These are phyloP conservation scores for Phlebiopsis flavidoalba DNA, from an alignment of 768 basidiomycete genomes.

Conservation along the genomic window DNA sequence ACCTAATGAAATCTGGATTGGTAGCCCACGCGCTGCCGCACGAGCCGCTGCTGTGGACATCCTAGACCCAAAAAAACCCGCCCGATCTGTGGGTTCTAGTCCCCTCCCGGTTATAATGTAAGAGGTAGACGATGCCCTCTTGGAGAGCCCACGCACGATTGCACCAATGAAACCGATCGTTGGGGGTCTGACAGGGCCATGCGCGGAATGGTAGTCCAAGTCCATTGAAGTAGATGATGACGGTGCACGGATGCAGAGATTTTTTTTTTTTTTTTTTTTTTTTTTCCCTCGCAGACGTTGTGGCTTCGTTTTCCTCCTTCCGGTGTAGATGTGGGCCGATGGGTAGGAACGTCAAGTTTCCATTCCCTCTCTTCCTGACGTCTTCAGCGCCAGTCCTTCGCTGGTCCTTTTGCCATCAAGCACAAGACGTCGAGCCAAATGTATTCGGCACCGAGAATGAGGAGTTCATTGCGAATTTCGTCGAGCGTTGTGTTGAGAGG, in stretches of 20 bases:
- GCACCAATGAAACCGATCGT: neutral
- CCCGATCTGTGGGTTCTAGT: neutral
- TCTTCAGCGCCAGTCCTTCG: neutral
- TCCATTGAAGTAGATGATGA: neutral
- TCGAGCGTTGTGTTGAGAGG: neutral
- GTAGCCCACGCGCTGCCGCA: neutral
- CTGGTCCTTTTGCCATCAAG: neutral
- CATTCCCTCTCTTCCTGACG: neutral
- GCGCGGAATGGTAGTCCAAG: neutral
- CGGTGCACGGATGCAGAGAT: too few relatives aligned
- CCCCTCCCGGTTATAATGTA: neutral
- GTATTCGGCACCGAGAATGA: neutral
- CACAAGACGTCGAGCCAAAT: neutral
- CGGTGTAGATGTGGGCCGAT: neutral
- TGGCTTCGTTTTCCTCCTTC: too few relatives aligned
- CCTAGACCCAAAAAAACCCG: too few relatives aligned
- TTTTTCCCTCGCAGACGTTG: too few relatives aligned
- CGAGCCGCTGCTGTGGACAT: neutral
- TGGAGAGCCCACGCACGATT: constrained; percentile 1
- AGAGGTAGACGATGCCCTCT: neutral
- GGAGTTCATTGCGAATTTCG: neutral
- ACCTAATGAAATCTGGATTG: neutral
- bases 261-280: too few relatives aligned
- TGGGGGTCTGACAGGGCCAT: neutral
- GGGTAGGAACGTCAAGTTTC: neutral